phyloP scores from a whole-genome alignment of 768 basidiomycete species.

The Xerocomellus amylosporus region DNA sequence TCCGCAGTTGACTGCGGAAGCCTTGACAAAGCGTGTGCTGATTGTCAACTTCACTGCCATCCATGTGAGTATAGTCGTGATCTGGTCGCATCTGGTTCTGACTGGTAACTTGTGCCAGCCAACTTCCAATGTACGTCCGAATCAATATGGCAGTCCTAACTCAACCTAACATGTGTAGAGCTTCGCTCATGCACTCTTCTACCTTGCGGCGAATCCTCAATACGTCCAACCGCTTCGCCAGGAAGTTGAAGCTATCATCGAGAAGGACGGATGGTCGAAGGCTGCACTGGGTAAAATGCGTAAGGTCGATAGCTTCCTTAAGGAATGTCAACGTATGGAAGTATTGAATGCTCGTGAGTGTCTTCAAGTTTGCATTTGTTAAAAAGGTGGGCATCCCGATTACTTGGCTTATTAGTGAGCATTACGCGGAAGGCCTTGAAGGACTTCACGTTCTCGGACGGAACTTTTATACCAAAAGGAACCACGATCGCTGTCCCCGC shows the following conservation, averaged over 20 bases:
- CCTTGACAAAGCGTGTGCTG: constrained; percentile 21
- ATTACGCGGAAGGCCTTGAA: constrained; percentile 33
- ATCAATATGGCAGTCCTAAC: no score
- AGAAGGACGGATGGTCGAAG: constrained; percentile 29
- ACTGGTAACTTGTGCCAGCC: background rate
- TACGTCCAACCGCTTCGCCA: constrained; percentile 35
- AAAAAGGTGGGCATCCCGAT: background rate
- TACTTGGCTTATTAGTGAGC: constrained; percentile 15
- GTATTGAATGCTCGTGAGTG: constrained; percentile 25
- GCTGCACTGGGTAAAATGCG: constrained; percentile 27
- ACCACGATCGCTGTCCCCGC: constrained; percentile 22
- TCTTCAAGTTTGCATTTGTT: no score
- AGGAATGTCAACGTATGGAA: constrained; percentile 34
- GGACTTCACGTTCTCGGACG: constrained; percentile 38
- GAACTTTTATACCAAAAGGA: constrained; percentile 37
- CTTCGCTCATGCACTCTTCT: constrained; percentile 34
- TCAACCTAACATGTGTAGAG: constrained; percentile 13
- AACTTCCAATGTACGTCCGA: background rate
- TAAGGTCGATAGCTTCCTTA: constrained; percentile 41
- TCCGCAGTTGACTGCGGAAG: constrained; percentile 5
- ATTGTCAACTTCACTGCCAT: constrained; percentile 19
- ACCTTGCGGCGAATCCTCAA: constrained; percentile 36
- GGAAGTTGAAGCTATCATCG: constrained; percentile 35
- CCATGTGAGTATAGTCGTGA: constrained; percentile 14
- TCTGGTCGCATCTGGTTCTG: no score